Conservation (phyloP, 2,329 filamentous ascomycete species). For the Apiospora marii region DNA sequence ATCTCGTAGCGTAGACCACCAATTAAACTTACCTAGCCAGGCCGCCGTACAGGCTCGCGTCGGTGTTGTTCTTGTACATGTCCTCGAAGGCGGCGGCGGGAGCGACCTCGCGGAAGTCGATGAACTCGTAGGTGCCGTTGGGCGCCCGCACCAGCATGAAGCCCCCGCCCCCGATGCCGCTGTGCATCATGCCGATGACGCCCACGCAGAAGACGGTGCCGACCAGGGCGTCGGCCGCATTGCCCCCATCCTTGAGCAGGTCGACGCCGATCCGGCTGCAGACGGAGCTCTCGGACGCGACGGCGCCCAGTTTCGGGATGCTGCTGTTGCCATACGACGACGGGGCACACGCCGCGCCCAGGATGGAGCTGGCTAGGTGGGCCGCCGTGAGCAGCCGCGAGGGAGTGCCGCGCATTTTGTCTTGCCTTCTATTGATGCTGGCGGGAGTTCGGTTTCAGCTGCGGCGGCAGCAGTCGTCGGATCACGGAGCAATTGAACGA, state of each 20-base stretch:
- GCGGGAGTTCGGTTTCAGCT: not conserved
- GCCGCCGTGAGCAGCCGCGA: not conserved
- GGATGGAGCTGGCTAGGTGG: not conserved
- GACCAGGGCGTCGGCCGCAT: slow-evolving; percentile 79
- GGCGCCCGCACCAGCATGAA: slow-evolving; percentile 82
- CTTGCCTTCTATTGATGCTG: not conserved
- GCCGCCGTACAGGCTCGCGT: slow-evolving; percentile 72
- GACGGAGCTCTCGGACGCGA: slow-evolving; percentile 73
- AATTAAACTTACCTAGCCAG: slow-evolving; percentile 69
- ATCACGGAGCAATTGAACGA: not conserved
- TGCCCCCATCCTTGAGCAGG: slow-evolving; percentile 66
- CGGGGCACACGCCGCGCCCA: not conserved
- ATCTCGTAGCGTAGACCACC: slow-evolving; percentile 41
- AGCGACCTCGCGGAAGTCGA: slow-evolving; percentile 87
- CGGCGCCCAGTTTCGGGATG: slow-evolving; percentile 60
- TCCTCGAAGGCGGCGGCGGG: slow-evolving; percentile 79
- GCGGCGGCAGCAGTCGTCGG: not conserved
- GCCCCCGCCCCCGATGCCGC: slow-evolving; percentile 87
- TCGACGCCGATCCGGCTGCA: slow-evolving; percentile 75
- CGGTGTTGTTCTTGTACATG: slow-evolving; percentile 79
- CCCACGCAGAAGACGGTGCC: slow-evolving; percentile 79
- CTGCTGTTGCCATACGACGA: not conserved
- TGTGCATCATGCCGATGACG: slow-evolving; percentile 79
- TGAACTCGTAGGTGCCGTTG: slow-evolving; percentile 79
- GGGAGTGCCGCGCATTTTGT: not conserved